Evolutionary conservation across 306 rosid species (phyloP).

Genomic region (Hippophae gyantsensis): DNA sequence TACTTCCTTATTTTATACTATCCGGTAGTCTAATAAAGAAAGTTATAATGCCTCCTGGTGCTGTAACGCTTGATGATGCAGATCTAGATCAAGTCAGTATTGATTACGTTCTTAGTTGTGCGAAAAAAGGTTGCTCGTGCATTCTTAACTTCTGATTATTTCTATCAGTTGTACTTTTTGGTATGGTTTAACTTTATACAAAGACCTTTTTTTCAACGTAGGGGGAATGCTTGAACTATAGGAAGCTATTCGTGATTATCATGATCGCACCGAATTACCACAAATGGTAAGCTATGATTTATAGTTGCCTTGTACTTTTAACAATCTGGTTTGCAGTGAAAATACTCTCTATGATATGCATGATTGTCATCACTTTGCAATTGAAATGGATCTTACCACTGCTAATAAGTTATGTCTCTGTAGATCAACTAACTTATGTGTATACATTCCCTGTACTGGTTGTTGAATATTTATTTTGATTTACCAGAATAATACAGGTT

Average conservation of each 20-base stretch:
- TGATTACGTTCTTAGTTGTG: constrained; percentile 84
- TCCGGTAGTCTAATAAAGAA: constrained; percentile 89
- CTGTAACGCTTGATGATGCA: constrained; percentile 88
- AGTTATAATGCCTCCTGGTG: constrained; percentile 97
- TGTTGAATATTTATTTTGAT: constrained; percentile 29
- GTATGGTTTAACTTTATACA: background rate
- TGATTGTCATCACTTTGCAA: background rate
- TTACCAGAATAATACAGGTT: constrained; percentile 73
- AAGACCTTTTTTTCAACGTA: constrained; percentile 19
- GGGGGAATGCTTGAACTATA: constrained; percentile 91
- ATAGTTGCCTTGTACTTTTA: background rate
- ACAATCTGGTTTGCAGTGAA: background rate
- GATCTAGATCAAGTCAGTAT: constrained; percentile 98
- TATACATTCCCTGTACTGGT: constrained; percentile 5
- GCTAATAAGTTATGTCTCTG: background rate
- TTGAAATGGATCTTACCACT: too few relatives aligned
- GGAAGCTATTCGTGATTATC: constrained; percentile 96
- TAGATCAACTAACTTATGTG: background rate
- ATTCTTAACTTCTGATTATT: background rate
- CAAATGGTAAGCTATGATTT: constrained; percentile 53
- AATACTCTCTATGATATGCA: background rate
- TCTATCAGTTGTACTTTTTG: background rate
- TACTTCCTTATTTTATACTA: constrained; percentile 81
- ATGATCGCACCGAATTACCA: constrained; percentile 76
- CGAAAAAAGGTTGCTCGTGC: constrained; percentile 50